Percentiles rank a stretch among this genome's conserved stretches.
These are phyloP conservation scores for Salvia rosmarinus DNA, from an alignment of 257 asterid species.

Conservation along the genomic window DNA sequence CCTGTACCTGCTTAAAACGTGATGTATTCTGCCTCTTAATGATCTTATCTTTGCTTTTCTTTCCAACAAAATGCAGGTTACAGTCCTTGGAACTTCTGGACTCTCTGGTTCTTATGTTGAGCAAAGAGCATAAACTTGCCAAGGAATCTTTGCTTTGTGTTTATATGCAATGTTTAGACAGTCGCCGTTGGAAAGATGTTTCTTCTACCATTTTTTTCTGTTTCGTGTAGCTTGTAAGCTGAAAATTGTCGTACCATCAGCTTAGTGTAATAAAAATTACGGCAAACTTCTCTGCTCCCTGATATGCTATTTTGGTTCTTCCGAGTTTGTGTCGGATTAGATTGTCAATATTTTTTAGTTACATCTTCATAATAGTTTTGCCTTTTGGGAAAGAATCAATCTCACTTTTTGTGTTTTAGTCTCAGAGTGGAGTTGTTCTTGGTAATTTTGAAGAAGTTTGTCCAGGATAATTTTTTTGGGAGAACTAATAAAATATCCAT, in stretches of 20 bases:
- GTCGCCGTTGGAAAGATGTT: slow-evolving; percentile 15
- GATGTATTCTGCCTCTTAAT: not conserved
- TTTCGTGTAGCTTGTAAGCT: slow-evolving; percentile 36
- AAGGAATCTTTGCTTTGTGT: slow-evolving; percentile 21
- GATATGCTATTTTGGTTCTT: slow-evolving; percentile 21
- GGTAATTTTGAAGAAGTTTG: not conserved
- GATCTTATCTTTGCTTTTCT: slow-evolving; percentile 5
- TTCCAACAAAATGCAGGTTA: slow-evolving; percentile 55
- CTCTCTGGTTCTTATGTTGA: slow-evolving; percentile 95
- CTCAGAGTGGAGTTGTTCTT: not conserved
- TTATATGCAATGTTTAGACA: slow-evolving; percentile 28
- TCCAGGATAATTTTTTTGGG: too few relatives aligned
- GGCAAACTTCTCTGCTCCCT: slow-evolving; percentile 28
- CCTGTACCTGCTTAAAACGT: not conserved
- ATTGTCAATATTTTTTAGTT: not conserved
- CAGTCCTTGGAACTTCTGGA: slow-evolving; percentile 96
- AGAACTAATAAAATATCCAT: too few relatives aligned
- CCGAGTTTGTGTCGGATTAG: slow-evolving; percentile 15
- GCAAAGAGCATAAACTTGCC: slow-evolving; percentile 66
- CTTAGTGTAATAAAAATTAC: slow-evolving; percentile 30
- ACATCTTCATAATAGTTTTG: slow-evolving; percentile 7
- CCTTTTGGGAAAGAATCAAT: slow-evolving; percentile 7
- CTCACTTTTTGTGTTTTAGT: not conserved
- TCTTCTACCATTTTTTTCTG: slow-evolving; percentile 28
- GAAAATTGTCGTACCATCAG: slow-evolving; percentile 28